phyloP scores from a whole-genome alignment of 768 basidiomycete genomes.

The Termitomyces sp. region DNA sequence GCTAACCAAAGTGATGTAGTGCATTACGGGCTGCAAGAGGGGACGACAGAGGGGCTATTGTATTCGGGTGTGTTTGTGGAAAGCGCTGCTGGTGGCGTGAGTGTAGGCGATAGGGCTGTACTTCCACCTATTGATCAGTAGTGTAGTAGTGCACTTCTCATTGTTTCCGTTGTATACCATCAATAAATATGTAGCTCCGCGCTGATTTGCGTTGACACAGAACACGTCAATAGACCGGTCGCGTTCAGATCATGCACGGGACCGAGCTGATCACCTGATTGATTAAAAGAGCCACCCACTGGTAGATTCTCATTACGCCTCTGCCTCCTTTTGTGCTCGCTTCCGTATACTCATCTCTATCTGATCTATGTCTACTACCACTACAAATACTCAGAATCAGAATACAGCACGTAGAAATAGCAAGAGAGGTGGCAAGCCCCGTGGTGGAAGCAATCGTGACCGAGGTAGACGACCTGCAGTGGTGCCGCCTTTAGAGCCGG shows the following conservation, averaged over 20 bases:
- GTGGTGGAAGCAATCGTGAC: constrained; percentile 11
- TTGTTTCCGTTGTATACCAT: not conserved
- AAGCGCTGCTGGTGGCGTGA: constrained; percentile 33
- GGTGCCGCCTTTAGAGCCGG: not conserved
- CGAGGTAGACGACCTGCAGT: constrained; percentile 6
- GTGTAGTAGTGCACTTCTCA: not conserved
- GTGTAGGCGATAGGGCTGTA: constrained; percentile 23
- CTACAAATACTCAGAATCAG: not conserved
- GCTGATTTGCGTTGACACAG: not conserved
- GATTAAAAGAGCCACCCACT: constrained; percentile 13
- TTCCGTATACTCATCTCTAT: not conserved
- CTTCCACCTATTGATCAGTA: not conserved
- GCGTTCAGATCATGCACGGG: not conserved
- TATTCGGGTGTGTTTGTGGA: constrained; percentile 63
- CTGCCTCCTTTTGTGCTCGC: not conserved
- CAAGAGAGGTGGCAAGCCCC: constrained; percentile 13
- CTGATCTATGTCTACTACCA: not conserved
- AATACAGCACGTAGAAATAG: constrained; percentile 6
- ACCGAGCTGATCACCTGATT: constrained; percentile 16
- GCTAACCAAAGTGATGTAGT: constrained; percentile 53
- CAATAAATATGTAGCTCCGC: not conserved
- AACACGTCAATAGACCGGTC: too few species aligned
- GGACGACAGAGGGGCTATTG: constrained; percentile 47
- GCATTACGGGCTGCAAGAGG: constrained; percentile 58
- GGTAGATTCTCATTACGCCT: too few species aligned